These are phyloP conservation scores for Sodiomyces alkalinus DNA, from an alignment of 2,329 filamentous ascomycete species.

Conservation along the genomic window DNA sequence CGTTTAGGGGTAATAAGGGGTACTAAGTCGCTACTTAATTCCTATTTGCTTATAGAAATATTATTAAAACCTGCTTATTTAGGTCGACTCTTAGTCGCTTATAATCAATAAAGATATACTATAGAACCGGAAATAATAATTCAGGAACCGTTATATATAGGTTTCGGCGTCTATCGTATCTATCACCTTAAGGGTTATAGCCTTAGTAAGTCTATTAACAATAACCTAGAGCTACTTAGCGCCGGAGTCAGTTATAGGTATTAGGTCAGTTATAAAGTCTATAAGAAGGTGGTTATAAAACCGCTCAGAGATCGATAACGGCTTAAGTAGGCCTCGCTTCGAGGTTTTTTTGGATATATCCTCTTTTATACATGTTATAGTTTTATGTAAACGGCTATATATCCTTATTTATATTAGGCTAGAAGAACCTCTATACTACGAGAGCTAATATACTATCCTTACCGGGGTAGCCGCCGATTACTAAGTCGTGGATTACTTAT, in stretches of 20 bases:
- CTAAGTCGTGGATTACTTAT: not conserved
- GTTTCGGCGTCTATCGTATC: not conserved
- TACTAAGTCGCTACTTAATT: slow-evolving; percentile 1
- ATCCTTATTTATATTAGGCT: not conserved
- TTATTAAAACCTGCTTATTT: slow-evolving; percentile 1
- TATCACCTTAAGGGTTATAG: not conserved
- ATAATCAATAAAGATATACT: not conserved
- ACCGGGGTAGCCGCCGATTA: not conserved
- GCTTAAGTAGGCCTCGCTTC: not conserved
- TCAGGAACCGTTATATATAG: not conserved
- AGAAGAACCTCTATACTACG: not conserved
- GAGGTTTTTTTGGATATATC: not conserved
- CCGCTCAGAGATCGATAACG: not conserved
- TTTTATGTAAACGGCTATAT: not conserved
- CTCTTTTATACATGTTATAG: not conserved
- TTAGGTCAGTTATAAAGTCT: slow-evolving; percentile 1
- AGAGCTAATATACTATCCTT: not conserved
- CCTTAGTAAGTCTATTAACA: not conserved
- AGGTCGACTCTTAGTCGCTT: not conserved
- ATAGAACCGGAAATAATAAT: slow-evolving; percentile 1
- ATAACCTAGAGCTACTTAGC: not conserved
- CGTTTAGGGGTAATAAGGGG: slow-evolving; percentile 1
- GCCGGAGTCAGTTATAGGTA: not conserved
- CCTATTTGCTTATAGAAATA: not conserved
- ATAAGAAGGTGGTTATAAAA: not conserved